Base-by-base conservation (phyloP, 805 yeast genomes). In the Monosporozyma siamensis region DNA sequence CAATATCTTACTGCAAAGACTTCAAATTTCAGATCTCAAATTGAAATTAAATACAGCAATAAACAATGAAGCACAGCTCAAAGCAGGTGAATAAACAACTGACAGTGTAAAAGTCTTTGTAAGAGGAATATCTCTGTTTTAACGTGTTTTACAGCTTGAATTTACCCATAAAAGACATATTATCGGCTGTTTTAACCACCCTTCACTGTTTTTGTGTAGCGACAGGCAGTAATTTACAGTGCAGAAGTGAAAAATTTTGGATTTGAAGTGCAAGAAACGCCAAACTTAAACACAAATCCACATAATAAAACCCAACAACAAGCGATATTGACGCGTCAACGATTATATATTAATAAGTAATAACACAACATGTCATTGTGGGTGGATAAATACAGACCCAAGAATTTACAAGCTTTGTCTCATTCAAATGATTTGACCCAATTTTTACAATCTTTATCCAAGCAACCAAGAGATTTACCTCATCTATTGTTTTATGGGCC, bases 321-420 rank as follows among this genome's bases (percentile, higher is more conserved):
- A n/a, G n/a, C n/a, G n/a, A n/a, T n/a, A n/a, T n/a, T n/a, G n/a
- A n/a, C n/a, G n/a, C n/a, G n/a, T n/a, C n/a, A n/a, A n/a, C n/a
- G n/a, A n/a, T n/a, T n/a, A n/a, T n/a, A n/a, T n/a, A n/a, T n/a
- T n/a, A n/a, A n/a, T n/a, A n/a, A n/a, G n/a, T n/a, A 8, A 37
- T 4, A 37, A 6, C 11, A 17, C 18, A 43, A 12, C 2, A 89
- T 89, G 96, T 82, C 96, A 6, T 73, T 92, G 61, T 92, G 98
- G 98, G 95, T 94, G 6, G 97, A 92, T 62, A 87, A 88, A 51
- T 80, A 88, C 63, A 75, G 97, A 50, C 98, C 98, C 6, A 75
- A 68, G 47, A 66, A 70, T 1, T 68, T 92, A 39, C 74, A 70
- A 2, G 71, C 69, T 21, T 68, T 92, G 37, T 77, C 80, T 41